Evolutionary conservation across 345 rosid genomes (phyloP), one percentile per base, ranked within the genome.

Genomic region (Citrus sp.): DNA sequence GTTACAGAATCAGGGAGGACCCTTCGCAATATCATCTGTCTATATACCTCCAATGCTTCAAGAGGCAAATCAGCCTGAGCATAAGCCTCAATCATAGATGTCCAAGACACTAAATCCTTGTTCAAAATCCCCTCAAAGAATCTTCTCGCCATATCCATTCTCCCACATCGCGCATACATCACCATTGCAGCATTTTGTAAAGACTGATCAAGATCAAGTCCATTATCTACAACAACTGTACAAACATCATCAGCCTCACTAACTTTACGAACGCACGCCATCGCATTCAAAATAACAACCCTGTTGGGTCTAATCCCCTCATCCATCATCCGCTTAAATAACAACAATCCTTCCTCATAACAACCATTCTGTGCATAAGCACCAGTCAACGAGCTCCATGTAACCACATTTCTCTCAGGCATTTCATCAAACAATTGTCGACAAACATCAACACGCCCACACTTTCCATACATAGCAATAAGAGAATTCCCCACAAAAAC

Each of bases 381-480:
- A 25, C 86, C 81, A 27, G 83, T 80, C 65, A 84, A 74, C 6
- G 86, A 65, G 49, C 80, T 84, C 86, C 85, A 87, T 2, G 86
- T 73, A 78, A 84, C 75, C 1, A 71, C 79, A 72, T 67, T 87
- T 81, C 82, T 84, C n/a, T 77, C 72, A 42, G 81, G 59, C 85
- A 80, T 82, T 71, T 38, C 56, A 74, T 87, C 84, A 63, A 87
- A 82, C 83, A 79, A 67, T 46, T 16, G 75, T 28, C 78, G 61
- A 3, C 81, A 81, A 60, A 78, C 22, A 0, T 75, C 59, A 34
- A 69, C 70, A 3, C 40, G 71, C 54, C 75, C 79, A 1, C 86
- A 85, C 69, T 81, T 86, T 1, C 80, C 89, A 25, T 87, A 87
- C 90, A 87, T 84, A 2, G 85, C 30, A 25, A 87, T 79, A 4